Base-by-base conservation (phyloP, 2,329 filamentous ascomycete genomes). In the Sodiomyces alkalinus region DNA sequence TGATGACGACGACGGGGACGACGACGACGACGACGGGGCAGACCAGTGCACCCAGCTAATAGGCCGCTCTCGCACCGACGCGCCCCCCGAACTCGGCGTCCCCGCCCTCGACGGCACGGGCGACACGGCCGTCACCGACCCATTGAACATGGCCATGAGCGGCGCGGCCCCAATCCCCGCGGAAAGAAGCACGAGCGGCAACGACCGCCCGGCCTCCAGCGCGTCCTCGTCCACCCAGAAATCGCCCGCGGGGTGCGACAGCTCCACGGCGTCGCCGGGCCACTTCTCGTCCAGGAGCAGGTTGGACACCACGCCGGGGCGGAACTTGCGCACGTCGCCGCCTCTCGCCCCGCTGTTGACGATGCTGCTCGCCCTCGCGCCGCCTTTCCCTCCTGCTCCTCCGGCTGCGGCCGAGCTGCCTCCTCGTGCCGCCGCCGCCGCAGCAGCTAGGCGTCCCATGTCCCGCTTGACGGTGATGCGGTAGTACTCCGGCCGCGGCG, bases 391-490 rank as follows among this genome's bases (percentile, higher is more conserved):
- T n/a, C n/a, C n/a, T n/a, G n/a, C n/a, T n/a, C n/a, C n/a, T n/a
- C n/a, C n/a, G n/a, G n/a, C n/a, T n/a, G n/a, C n/a, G n/a, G n/a
- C n/a, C n/a, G n/a, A n/a, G n/a, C n/a, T n/a, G n/a, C n/a, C n/a
- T n/a, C n/a, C n/a, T n/a, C n/a, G n/a, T n/a, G 12, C 35, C 33
- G 9, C 48, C 26, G 40, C 48, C 35, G 43, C 50, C 33, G 26
- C 60, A 53, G 10, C 69, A 43, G n/a, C n/a, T n/a, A n/a, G n/a
- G n/a, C n/a, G n/a, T 4, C 71, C 74, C 3, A 55, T 47, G 42
- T 82, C 75, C 33, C 62, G 67, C 60, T 81, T 81, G 32, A 85
- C 64, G 27, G 66, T 78, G 51, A 83, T 74, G 17, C 79, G 68
- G 50, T 80, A 79, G 48, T 74, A 68, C 27, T 68, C 60, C 7